Conservation (phyloP, 23 red algal genomes). For the Gracilaria caudata region DNA sequence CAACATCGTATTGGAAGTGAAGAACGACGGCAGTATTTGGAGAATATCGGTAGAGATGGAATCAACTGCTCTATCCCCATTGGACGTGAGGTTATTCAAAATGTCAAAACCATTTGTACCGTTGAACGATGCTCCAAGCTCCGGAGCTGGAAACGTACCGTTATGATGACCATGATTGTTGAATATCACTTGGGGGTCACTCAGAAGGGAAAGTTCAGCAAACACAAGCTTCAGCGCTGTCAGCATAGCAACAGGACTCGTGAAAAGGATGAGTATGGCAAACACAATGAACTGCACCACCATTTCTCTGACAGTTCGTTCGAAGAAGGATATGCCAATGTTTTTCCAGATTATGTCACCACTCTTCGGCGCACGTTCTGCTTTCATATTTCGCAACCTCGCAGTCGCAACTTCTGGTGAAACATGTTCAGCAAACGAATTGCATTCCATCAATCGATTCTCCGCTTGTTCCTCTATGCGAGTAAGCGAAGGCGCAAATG, state of each 20-base stretch:
- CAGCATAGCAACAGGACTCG: conserved; percentile 80
- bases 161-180: conserved; percentile 43
- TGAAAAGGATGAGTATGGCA: conserved; percentile 79
- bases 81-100: conserved; percentile 50
- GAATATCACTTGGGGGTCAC: conserved; percentile 64
- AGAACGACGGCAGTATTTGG: conserved; percentile 60
- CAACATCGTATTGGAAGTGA: conserved; percentile 68
- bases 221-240: conserved; percentile 78
- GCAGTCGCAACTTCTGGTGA: conserved; percentile 45
- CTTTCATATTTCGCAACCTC: conserved; percentile 70
- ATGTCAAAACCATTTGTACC: conserved; percentile 35
- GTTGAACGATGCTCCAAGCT: conserved; percentile 38
- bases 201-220: conserved; percentile 68
- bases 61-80: conserved; percentile 39
- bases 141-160: conserved; percentile 25
- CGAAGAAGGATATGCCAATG: conserved; percentile 79
- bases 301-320: conserved; percentile 77
- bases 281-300: conserved; percentile 76
- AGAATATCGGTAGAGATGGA: conserved; percentile 59
- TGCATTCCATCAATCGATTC: conserved; percentile 17
- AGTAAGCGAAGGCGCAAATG: conserved; percentile 9
- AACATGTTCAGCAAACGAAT: background rate
- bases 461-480: conserved; percentile 20
- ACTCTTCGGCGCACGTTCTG: conserved; percentile 83
- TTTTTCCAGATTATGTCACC: conserved; percentile 87